These are phyloP conservation scores for Escallonia herrerae DNA, from an alignment of 129 eudicot genomes.

Conservation along the genomic window DNA sequence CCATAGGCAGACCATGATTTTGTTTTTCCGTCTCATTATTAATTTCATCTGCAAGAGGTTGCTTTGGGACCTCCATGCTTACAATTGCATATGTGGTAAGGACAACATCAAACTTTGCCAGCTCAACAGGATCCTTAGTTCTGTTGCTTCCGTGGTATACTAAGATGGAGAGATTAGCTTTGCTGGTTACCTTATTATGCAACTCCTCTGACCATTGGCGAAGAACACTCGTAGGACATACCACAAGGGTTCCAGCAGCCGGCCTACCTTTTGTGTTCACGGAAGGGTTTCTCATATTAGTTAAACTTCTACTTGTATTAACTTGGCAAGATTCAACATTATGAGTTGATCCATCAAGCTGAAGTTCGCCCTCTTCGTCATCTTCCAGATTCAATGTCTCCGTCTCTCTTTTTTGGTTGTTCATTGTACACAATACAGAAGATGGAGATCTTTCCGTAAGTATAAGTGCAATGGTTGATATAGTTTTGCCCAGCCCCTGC, in stretches of 20 bases:
- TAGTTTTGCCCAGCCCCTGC: constrained; percentile 95
- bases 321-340: constrained; percentile 19
- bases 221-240: constrained; percentile 95
- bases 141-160: constrained; percentile 86
- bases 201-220: constrained; percentile 94
- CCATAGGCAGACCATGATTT: constrained; percentile 24
- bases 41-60: constrained; percentile 61
- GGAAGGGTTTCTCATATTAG: constrained; percentile 7
- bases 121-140: constrained; percentile 74
- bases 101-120: constrained; percentile 91
- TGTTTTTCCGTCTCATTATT: constrained; percentile 44
- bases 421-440: constrained; percentile 21
- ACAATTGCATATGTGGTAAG: constrained; percentile 93
- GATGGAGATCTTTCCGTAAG: constrained; percentile 80
- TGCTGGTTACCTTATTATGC: constrained; percentile 56
- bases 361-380: constrained; percentile 47
- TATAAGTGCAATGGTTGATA: constrained; percentile 93
- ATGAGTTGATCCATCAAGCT: constrained; percentile 19
- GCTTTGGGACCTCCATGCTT: constrained; percentile 93
- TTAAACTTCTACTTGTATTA: constrained; percentile 7
- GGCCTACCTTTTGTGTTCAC: constrained; percentile 55
- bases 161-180: constrained; percentile 69
- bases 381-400: constrained; percentile 74
- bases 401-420: constrained; percentile 25
- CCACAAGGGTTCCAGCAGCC: constrained; percentile 91